Evolutionary conservation across 257 asterid species (phyloP).

Genomic region (Linderniella brevidens): DNA sequence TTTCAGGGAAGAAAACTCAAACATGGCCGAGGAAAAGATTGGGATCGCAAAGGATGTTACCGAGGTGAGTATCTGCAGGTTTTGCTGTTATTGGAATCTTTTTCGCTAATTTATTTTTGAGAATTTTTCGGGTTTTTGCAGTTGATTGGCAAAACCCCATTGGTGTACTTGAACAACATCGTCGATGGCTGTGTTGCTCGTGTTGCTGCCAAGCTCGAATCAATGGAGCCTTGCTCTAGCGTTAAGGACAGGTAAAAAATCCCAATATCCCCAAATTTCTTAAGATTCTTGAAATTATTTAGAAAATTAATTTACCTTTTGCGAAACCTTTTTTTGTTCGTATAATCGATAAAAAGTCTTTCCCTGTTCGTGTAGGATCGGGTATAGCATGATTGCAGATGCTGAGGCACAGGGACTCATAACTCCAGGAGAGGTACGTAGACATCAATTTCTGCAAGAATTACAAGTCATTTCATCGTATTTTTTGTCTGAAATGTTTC

Average conservation of each 20-base stretch:
- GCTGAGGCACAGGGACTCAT: slow-evolving; percentile 76
- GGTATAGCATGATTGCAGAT: slow-evolving; percentile 83
- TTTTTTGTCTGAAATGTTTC: background rate
- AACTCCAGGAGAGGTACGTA: slow-evolving; percentile 67
- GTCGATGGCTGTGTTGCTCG: slow-evolving; percentile 90
- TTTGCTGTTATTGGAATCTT: background rate
- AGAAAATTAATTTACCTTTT: background rate
- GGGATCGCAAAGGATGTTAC: slow-evolving; percentile 7
- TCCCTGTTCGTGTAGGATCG: slow-evolving; percentile 41
- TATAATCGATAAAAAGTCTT: no score
- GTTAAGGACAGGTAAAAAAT: slow-evolving; percentile 98
- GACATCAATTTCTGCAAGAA: slow-evolving; percentile 2
- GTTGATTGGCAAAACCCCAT: slow-evolving; percentile 92
- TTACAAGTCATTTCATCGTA: background rate
- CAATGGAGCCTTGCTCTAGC: slow-evolving; percentile 97
- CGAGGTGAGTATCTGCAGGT: background rate
- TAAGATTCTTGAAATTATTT: background rate
- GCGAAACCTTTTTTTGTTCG: no score
- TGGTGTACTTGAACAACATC: slow-evolving; percentile 84
- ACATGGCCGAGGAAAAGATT: background rate
- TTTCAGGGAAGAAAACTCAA: background rate
- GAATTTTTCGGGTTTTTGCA: slow-evolving; percentile 12
- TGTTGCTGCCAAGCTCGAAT: slow-evolving; percentile 88
- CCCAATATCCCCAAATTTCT: background rate
- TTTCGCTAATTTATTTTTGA: background rate